Evolutionary conservation across 371 early-diverging fungal species (phyloP), one percentile per base, ranked within the genome.

Genomic region (Apophysomyces ossiformis): DNA sequence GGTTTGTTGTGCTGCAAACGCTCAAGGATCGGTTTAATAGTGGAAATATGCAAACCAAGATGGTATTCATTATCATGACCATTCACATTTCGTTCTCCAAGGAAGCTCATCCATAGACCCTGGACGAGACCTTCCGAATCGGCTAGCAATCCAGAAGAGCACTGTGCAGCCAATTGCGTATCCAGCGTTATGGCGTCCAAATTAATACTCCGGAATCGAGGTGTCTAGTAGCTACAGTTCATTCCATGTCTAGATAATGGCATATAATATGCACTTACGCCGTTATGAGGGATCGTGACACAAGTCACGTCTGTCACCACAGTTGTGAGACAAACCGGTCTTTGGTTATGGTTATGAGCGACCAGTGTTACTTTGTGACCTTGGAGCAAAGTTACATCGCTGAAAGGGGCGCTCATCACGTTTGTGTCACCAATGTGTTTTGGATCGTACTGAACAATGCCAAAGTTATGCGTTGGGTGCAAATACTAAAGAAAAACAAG

Each of bases 151-250:
- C 97, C 97, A 13, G 93, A 91, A 8, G 90, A 89, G 64, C 93
- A 95, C 64, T 91, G 90, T 68, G 91, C 85, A 11, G 90, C 90
- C 46, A 95, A 71, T 11, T 96, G 93, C 46, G 95, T 92, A 69
- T 97, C 94, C 11, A 96, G 71, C 7, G 93, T 93, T 61, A 96
- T 89, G 7, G 93, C 93, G 67, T 96, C 94, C 80, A 89, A 69
- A 66, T 93, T 93, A 68, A 90, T 87, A 41, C 83, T 77, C 18
- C 93, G 81, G 84, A 93, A 96, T 5, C 96, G 81, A 38, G 97
- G 96, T 7, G 91, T 94, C 83, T 83, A 69, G 43, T 21, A 57
- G 36, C 35, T n/a, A 26, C 7, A 6, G 18, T 41, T n/a, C 36
- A 5, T 58, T 41, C 41, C 41, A 12, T 62, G 32, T 12, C 46